Percentiles rank a stretch among this genome's conserved stretches.
Evolutionary conservation across 2,329 filamentous ascomycete species (phyloP).

Genomic region (Pseudogymnoascus sp.): DNA sequence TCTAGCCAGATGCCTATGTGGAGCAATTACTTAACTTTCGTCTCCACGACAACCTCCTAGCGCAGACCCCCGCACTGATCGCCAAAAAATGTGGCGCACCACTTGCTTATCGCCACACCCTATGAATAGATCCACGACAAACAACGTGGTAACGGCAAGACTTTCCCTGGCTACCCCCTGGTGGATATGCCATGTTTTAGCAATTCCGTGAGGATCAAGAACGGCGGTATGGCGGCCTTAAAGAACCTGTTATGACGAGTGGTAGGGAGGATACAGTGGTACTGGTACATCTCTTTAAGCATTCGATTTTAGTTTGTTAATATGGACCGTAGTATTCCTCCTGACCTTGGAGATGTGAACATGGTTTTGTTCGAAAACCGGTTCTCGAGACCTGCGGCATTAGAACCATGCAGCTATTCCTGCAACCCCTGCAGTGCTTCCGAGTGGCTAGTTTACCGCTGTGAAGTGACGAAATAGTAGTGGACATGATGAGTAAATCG

Average conservation of each 20-base stretch:
- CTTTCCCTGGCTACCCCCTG: not conserved
- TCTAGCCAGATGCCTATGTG: not conserved
- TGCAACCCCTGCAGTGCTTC: not conserved
- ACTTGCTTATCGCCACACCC: not conserved
- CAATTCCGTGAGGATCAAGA: not conserved
- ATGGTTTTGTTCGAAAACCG: not conserved
- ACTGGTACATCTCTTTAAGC: not conserved
- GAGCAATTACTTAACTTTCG: not conserved
- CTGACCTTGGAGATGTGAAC: not conserved
- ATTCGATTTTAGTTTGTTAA: not conserved
- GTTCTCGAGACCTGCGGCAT: not conserved
- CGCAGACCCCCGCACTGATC: not conserved
- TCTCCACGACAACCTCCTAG: not conserved
- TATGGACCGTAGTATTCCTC: not conserved
- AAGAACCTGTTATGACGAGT: not conserved
- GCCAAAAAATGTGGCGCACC: not conserved
- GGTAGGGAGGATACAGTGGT: not conserved
- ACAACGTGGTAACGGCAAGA: not conserved
- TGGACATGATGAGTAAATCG: not conserved
- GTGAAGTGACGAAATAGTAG: not conserved
- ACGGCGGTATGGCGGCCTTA: not conserved
- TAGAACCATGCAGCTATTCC: not conserved
- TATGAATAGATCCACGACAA: not conserved
- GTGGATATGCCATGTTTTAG: conserved; percentile 3
- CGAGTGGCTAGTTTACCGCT: not conserved